Percentiles rank a stretch among this genome's conserved stretches.
These are phyloP conservation scores for Phlebopus sp. DNA, from an alignment of 1,284 basidiomycete species.

Conservation along the genomic window DNA sequence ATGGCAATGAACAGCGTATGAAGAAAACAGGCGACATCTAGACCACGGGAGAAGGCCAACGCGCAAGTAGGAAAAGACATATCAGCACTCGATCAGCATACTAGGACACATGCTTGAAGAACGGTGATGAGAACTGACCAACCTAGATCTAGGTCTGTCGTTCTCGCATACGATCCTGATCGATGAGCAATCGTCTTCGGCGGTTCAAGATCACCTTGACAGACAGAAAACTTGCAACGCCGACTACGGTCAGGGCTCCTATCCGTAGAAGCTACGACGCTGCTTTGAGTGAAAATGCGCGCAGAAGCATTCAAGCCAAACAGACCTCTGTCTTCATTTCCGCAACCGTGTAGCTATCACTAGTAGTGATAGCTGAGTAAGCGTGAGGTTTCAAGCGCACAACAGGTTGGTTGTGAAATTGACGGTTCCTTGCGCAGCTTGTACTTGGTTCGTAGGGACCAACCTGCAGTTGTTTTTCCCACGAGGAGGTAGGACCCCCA, in stretches of 20 bases:
- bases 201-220: constrained; percentile 31
- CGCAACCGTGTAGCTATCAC: background rate
- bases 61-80: background rate
- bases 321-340: constrained; percentile 16
- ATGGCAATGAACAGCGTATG: too few species aligned
- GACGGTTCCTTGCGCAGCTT: too few species aligned
- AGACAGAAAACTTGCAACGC: constrained; percentile 29
- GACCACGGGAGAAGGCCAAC: too few species aligned
- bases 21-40: too few species aligned
- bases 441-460: background rate
- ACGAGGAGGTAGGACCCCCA: too few species aligned
- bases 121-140: background rate
- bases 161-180: constrained; percentile 14
- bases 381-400: background rate
- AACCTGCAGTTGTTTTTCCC: too few species aligned
- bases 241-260: constrained; percentile 25
- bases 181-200: constrained; percentile 20
- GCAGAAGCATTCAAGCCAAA: constrained; percentile 1
- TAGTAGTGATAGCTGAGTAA: background rate
- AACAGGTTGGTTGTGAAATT: too few species aligned
- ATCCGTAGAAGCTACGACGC: constrained; percentile 21
- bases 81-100: constrained; percentile 14
- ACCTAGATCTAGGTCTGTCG: constrained; percentile 1
- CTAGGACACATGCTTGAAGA: background rate
- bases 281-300: constrained; percentile 1